A percentile compares a stretch with the other conserved stretches of the same genome.
Evolutionary conservation across 345 rosid genomes (phyloP).

Genomic region (Erysimum cheiranthoides): DNA sequence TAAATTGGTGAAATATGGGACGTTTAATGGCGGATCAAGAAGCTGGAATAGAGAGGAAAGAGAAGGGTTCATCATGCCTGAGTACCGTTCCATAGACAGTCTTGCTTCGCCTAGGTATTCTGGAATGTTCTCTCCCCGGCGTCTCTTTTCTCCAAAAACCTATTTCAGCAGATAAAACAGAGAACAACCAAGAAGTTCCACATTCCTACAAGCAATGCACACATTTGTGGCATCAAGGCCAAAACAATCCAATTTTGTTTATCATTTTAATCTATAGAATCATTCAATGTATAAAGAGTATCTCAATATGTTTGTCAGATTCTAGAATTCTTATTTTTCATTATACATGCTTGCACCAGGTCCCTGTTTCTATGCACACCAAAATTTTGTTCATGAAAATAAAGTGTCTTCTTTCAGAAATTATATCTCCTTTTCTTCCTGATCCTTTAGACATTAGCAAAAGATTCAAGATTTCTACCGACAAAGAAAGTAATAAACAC

Average conservation of each 20-base stretch:
- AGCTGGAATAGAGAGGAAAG: slow-evolving; percentile 48
- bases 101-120: slow-evolving; percentile 67
- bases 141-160: slow-evolving; percentile 67
- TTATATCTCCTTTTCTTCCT: neutral
- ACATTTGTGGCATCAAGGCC: slow-evolving; percentile 8
- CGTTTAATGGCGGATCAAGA: slow-evolving; percentile 54
- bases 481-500: neutral
- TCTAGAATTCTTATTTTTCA: slow-evolving; percentile 26
- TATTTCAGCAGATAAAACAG: slow-evolving; percentile 47
- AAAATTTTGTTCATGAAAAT: slow-evolving; percentile 40
- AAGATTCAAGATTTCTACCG: neutral
- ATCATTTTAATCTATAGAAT: neutral
- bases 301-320: slow-evolving; percentile 27
- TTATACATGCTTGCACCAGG: neutral
- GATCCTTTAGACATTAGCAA: neutral
- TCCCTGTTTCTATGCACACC: slow-evolving; percentile 16
- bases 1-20: slow-evolving; percentile 66
- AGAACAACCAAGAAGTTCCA: neutral
- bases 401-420: slow-evolving; percentile 21
- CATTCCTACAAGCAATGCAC: slow-evolving; percentile 13
- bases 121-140: slow-evolving; percentile 81
- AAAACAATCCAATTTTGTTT: slow-evolving; percentile 10
- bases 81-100: slow-evolving; percentile 58
- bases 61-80: slow-evolving; percentile 58
- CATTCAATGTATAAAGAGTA: slow-evolving; percentile 25